Conservation (phyloP, 2,329 filamentous ascomycete genomes). For the Ascochyta fabae region DNA sequence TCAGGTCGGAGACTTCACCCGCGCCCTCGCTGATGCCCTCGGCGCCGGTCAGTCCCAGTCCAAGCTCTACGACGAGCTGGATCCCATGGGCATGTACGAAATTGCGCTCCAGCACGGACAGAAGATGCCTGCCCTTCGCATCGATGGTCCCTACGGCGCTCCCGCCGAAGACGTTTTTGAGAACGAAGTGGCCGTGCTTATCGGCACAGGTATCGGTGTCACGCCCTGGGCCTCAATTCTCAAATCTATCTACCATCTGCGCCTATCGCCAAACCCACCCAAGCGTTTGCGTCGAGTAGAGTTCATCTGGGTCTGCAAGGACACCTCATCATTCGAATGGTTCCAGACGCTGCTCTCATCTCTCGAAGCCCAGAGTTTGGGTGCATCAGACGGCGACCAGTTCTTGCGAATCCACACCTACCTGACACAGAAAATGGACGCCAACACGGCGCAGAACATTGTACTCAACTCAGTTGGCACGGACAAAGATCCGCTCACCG, state of each 20-base stretch:
- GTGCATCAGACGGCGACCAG: conserved; percentile 69
- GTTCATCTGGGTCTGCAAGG: conserved; percentile 98
- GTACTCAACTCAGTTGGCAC: conserved; percentile 93
- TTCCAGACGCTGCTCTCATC: conserved; percentile 93
- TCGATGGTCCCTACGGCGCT: conserved; percentile 95
- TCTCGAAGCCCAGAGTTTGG: conserved; percentile 82
- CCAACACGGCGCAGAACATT: conserved; percentile 94
- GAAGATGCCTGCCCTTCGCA: conserved; percentile 85
- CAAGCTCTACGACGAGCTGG: conserved; percentile 87
- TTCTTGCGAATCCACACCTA: conserved; percentile 99
- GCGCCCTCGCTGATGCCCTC: conserved; percentile 91
- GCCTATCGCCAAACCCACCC: conserved; percentile 87
- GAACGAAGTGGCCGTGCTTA: conserved; percentile 85
- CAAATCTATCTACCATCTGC: conserved; percentile 98
- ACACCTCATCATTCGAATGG: conserved; percentile 97
- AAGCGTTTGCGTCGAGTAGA: conserved; percentile 90
- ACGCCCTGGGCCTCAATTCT: conserved; percentile 86
- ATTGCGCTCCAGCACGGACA: conserved; percentile 93
- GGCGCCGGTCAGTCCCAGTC: conserved; percentile 87
- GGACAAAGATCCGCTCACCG: conserved; percentile 87
- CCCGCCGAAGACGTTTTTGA: conserved; percentile 97
- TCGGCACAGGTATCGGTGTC: conserved; percentile 86
- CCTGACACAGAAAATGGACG: conserved; percentile 89
- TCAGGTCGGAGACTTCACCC: conserved; percentile 96
- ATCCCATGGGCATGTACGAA: conserved; percentile 97